Evolutionary conservation across 805 yeast species (phyloP).

Genomic region (Jamesozyma rosinii): DNA sequence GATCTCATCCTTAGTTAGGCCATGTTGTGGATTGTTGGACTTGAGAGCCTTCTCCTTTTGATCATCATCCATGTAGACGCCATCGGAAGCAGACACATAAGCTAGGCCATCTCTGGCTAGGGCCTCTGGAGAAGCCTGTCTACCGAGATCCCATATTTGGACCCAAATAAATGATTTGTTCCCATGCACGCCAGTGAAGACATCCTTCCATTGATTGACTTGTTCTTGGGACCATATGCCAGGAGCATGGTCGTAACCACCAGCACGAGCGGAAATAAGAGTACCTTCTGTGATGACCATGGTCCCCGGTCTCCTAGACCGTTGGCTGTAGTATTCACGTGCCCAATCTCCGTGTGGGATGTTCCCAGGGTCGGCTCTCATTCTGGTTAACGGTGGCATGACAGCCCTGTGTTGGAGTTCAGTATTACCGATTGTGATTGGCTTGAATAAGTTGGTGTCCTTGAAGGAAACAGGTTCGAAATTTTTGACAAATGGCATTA

Average conservation of each 20-base stretch:
- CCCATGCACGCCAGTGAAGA: slow-evolving; percentile 42
- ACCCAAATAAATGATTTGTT: slow-evolving; percentile 38
- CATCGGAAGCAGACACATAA: slow-evolving; percentile 35
- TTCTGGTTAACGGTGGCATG: slow-evolving; percentile 40
- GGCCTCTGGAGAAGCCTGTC: slow-evolving; percentile 34
- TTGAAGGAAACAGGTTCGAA: slow-evolving; percentile 24
- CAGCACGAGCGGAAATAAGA: slow-evolving; percentile 35
- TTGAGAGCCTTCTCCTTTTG: slow-evolving; percentile 30
- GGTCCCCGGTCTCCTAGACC: slow-evolving; percentile 49
- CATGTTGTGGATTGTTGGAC: slow-evolving; percentile 28
- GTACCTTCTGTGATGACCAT: slow-evolving; percentile 55
- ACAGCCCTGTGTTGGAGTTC: slow-evolving; percentile 33
- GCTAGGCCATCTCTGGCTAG: slow-evolving; percentile 32
- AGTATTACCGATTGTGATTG: slow-evolving; percentile 36
- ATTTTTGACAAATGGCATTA: slow-evolving; percentile 19
- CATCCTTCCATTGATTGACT: slow-evolving; percentile 39
- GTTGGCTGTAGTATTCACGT: slow-evolving; percentile 45
- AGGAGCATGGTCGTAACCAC: slow-evolving; percentile 40
- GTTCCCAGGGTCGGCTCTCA: slow-evolving; percentile 34
- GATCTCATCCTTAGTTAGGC: slow-evolving; percentile 30
- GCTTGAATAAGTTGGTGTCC: slow-evolving; percentile 35
- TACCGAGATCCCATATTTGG: slow-evolving; percentile 46
- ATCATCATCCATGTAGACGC: slow-evolving; percentile 30
- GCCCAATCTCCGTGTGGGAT: slow-evolving; percentile 38
- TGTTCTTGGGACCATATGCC: slow-evolving; percentile 45